A percentile compares a stretch with the other conserved stretches of the same genome.
Conservation (phyloP, 169 alveolate genomes). For the Plasmodium cynomolgi region DNA sequence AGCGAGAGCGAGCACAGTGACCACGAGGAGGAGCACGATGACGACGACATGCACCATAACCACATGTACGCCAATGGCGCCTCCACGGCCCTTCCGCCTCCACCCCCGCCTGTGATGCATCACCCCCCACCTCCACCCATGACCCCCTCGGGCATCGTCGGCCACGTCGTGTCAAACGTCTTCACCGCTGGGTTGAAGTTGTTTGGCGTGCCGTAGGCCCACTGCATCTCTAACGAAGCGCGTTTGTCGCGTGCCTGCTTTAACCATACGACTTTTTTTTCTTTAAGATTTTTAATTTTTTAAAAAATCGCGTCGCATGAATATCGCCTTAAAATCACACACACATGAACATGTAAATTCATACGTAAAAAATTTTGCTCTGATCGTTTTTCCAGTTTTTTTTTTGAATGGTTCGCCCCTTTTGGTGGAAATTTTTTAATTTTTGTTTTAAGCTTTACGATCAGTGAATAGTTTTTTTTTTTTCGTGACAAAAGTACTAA, state of each 20-base stretch:
- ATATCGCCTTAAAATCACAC: too few relatives aligned
- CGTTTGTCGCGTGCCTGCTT: not conserved
- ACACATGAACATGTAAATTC: too few relatives aligned
- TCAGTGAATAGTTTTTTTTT: not conserved
- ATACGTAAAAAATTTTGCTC: not conserved
- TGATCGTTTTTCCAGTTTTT: too few relatives aligned
- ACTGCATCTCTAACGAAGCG: too few relatives aligned
- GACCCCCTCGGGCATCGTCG: constrained; percentile 41
- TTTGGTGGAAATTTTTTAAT: not conserved
- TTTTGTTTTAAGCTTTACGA: not conserved
- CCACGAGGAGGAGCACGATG: not conserved
- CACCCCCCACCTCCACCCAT: constrained; percentile 12
- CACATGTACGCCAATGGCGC: not conserved
- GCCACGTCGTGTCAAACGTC: constrained; percentile 42
- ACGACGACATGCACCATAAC: not conserved
- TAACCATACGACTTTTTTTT: not conserved
- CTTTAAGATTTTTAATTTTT: not conserved
- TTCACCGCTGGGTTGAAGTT: constrained; percentile 21
- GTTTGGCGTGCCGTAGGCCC: constrained; percentile 4
- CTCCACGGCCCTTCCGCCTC: constrained; percentile 55
- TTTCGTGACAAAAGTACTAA: not conserved
- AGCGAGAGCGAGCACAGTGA: not conserved
- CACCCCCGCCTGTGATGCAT: constrained; percentile 28
- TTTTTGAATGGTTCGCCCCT: too few relatives aligned
- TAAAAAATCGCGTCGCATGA: not conserved